Conservation (phyloP, 2,329 filamentous ascomycete species). For the Endocalyx cinctus region DNA sequence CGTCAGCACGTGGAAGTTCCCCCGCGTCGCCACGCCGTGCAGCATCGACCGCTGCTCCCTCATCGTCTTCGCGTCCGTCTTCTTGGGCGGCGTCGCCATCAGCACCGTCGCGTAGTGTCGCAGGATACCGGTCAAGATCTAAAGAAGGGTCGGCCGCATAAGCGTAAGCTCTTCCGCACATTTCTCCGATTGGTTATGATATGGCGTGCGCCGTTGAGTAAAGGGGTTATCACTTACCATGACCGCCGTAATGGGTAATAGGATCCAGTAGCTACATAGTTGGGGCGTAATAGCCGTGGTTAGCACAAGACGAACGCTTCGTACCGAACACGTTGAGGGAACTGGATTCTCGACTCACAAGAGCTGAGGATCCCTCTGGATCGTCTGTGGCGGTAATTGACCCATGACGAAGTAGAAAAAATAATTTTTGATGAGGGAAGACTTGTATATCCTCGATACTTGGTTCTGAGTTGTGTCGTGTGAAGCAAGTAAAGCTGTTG, state of each 20-base stretch:
- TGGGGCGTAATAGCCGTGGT: neutral
- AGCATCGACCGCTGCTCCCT: slow-evolving; percentile 83
- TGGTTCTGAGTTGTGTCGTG: no score
- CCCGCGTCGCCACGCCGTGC: slow-evolving; percentile 78
- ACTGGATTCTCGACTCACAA: no score
- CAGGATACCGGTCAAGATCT: slow-evolving; percentile 89
- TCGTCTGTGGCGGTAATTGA: slow-evolving; percentile 83
- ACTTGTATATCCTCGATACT: no score
- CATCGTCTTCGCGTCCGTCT: slow-evolving; percentile 66
- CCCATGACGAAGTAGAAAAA: slow-evolving; percentile 55
- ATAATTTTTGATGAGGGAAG: no score
- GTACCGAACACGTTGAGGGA: no score
- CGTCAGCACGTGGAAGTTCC: slow-evolving; percentile 76
- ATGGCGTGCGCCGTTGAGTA: no score
- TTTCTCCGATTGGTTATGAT: no score
- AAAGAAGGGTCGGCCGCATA: no score
- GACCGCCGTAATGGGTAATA: slow-evolving; percentile 93
- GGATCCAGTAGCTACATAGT: slow-evolving; percentile 84
- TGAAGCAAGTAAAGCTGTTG: no score
- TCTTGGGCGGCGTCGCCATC: slow-evolving; percentile 80
- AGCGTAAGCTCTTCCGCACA: no score
- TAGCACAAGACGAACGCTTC: neutral
- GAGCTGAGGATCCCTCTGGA: slow-evolving; percentile 95
- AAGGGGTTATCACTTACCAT: slow-evolving; percentile 58
- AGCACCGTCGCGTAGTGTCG: slow-evolving; percentile 96